Base-by-base conservation (phyloP, 192 early-diverging fungal species). In the Backusella australiensis region DNA sequence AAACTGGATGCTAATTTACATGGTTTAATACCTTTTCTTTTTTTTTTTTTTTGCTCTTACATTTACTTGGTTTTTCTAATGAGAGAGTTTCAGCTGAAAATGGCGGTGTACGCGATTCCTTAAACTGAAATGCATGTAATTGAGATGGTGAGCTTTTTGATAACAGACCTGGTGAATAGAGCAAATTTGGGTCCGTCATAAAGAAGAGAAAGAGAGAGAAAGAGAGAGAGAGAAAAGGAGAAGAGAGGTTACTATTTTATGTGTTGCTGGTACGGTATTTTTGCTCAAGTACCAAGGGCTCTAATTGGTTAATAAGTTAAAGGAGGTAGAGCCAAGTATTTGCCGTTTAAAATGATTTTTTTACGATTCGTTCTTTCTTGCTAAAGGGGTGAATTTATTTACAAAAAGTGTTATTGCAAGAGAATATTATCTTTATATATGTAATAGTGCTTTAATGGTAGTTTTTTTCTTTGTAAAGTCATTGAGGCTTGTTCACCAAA, bases 111-210 rank as follows among this genome's bases (percentile, higher is more conserved):
- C 73, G 63, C n/a, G 73, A 74, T 17, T 26, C 34, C 23, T 67
- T 74, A 29, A 74, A 63, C 21, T 56, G 63, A 34, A 74, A 74
- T 11, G 73, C 59, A 32, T 44, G 73, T 32, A 75, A 17, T 19
- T 65, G 73, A 67, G 73, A 75, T 34, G 73, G 73, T 34, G 73
- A 75, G 34, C 73, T 75, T 44, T 66, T 75, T 3, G 73, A 75
- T 19, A 75, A 63, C 29, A 69, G 2, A 2, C 46, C 69, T 38
- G 67, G 8, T 42, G 69, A 15, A 41, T 29, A 15, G 4, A 71
- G 44, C 3, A 71, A 32, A 26, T 46, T 71, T 12, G 38, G 41
- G 34, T 63, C 36, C 21, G 34, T 23, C 67, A 76, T 68, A 14
- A 11, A 70, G 19, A 41, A 12, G 39, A 39, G 63, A 23, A 3